Percentiles rank a stretch among this genome's conserved stretches.
Conservation (phyloP, 2,329 filamentous ascomycete genomes). For the Ophiocordyceps camponoti-floridani region DNA sequence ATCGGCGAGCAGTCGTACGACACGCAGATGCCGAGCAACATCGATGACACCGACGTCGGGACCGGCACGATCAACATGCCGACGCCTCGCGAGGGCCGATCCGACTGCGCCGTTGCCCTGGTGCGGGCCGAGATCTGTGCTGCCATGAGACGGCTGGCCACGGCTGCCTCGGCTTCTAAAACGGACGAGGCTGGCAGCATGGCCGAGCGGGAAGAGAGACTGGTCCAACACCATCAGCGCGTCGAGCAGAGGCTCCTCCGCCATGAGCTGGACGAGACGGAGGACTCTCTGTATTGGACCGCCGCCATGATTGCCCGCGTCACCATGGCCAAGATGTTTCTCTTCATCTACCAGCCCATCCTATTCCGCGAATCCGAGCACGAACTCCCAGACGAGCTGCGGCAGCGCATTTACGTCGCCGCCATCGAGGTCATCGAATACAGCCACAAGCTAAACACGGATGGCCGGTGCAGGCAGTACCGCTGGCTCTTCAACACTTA, state of each 20-base stretch:
- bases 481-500: slow-evolving; percentile 32
- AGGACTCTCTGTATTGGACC: slow-evolving; percentile 46
- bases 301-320: slow-evolving; percentile 50
- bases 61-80: slow-evolving; percentile 29
- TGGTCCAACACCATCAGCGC: slow-evolving; percentile 32
- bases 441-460: slow-evolving; percentile 44
- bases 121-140: slow-evolving; percentile 34
- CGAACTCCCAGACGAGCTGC: slow-evolving; percentile 40
- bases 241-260: slow-evolving; percentile 36
- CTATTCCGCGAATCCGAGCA: slow-evolving; percentile 40
- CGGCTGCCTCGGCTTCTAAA: slow-evolving; percentile 12
- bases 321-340: slow-evolving; percentile 61
- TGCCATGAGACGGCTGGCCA: slow-evolving; percentile 17
- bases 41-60: slow-evolving; percentile 29
- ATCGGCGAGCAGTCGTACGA: slow-evolving; percentile 24
- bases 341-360: slow-evolving; percentile 60
- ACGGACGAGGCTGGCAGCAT: slow-evolving; percentile 10
- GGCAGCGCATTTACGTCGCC: slow-evolving; percentile 52
- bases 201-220: slow-evolving; percentile 21
- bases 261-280: slow-evolving; percentile 27
- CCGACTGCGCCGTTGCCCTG: slow-evolving; percentile 29
- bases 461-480: slow-evolving; percentile 27
- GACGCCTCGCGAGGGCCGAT: slow-evolving; percentile 26
- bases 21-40: slow-evolving; percentile 28
- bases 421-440: slow-evolving; percentile 60